Evolutionary conservation across 495 filamentous ascomycete genomes (phyloP), one percentile per base, ranked within the genome.

Genomic region (Podospora bellae-mahoneyi): DNA sequence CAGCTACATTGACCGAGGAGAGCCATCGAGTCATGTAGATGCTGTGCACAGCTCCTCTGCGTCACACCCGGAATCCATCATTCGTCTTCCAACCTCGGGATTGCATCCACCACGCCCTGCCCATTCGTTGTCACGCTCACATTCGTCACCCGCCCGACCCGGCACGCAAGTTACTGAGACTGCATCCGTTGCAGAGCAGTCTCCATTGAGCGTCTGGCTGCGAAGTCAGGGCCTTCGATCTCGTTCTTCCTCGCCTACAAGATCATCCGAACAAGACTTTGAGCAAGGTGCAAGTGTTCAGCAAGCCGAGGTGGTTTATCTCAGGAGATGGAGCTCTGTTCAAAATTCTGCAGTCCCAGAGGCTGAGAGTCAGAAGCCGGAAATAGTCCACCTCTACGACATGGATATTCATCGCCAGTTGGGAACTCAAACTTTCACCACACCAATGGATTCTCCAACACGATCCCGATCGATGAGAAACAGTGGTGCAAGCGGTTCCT

Each of bases 121-220:
- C 6, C 66, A 53, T 62, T 68, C 70, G 39, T 56, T 68, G 18
- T 65, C 71, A 23, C 53, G 73, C 30, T 62, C 67, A 26, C 62
- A 67, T 34, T 71, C 69, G 6, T 72, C 71, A 7, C 68, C 73
- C 5, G 63, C 66, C 34, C 66, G 72, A 5, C 68, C 62, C 1
- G 67, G 62, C 6, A 68, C 68, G 2, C 74, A 69, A 13, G 67
- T 48, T 9, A 74, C 66, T 53, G 68, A 65, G 13, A 57, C 28
- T 4, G 44, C 62, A n/a, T 62, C 67, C 5, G 28, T 19, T 2
- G 64, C 44, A 58, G 73, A 78, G 34, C 71, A 78, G 68, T 81
- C 79, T 0, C 78, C 79, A 30, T 56, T 82, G 55, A 71, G 76
- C 32, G 75, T 75, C n/a, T 82, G 80, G 80, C 66, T 82, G 44